Conservation (phyloP, 495 filamentous ascomycete genomes). For the Xylaria cubensis region DNA sequence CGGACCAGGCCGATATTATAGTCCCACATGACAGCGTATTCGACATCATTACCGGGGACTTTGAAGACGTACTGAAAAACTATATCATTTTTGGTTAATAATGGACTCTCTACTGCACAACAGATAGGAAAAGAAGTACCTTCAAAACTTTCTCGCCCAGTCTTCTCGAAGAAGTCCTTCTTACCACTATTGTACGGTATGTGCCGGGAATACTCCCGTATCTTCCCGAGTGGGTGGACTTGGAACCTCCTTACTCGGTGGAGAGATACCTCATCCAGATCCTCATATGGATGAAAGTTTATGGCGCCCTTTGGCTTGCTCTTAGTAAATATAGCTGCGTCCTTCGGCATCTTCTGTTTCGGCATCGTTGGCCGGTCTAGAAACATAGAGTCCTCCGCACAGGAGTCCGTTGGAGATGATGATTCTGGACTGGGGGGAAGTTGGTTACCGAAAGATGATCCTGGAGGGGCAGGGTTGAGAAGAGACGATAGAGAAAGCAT, state of each 20-base stretch:
- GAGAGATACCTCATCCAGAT: constrained; percentile 60
- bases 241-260: constrained; percentile 65
- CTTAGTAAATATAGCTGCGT: constrained; percentile 63
- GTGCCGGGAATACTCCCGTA: constrained; percentile 71
- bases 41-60: constrained; percentile 67
- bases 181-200: constrained; percentile 96
- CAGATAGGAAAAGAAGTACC: constrained; percentile 57
- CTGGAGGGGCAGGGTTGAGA: constrained; percentile 64
- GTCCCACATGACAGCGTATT: constrained; percentile 92
- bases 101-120: constrained; percentile 15
- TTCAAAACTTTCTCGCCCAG: constrained; percentile 86
- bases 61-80: constrained; percentile 94
- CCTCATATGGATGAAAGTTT: constrained; percentile 72
- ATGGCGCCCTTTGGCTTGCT: constrained; percentile 66
- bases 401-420: constrained; percentile 39
- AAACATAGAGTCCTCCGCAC: constrained; percentile 35
- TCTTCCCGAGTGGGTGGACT: constrained; percentile 71
- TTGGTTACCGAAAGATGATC: constrained; percentile 36
- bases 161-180: constrained; percentile 83
- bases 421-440: constrained; percentile 41
- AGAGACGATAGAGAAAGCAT: constrained; percentile 66
- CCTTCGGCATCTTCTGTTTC: constrained; percentile 61
- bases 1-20: constrained; percentile 95
- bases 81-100: constrained; percentile 45
- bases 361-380: constrained; percentile 39